Evolutionary conservation across 192 early-diverging fungal genomes (phyloP), one percentile per base, ranked within the genome.

Genomic region (Linderina pennispora): DNA sequence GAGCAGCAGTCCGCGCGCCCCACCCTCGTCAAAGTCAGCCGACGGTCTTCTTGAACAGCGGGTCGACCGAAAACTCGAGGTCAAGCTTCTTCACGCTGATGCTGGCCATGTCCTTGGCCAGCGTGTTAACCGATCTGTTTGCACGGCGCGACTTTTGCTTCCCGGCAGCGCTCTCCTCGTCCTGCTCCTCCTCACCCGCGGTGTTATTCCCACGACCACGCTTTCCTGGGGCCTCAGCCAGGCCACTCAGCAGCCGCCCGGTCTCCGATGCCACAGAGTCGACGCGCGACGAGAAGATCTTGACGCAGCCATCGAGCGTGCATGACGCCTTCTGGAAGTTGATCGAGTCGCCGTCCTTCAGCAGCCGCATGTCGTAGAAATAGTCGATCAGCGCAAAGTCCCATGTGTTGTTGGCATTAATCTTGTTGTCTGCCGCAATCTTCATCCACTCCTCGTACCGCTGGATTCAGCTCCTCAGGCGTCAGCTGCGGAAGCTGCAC

Each of bases 251-350:
- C 24, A 98, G 77, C 59, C 87, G 86, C 22, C 85, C 89, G 1
- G 92, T 91, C 55, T 98, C 95, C 3, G 85, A 76, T 8, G 94
- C 92, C 9, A 94, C 92, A 3, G 92, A 94, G 63, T 98, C 93
- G n/a, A 98, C 92, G 33, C 95, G 81, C 14, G 89, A 92, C 0
- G 91, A 86, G 64, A 95, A 98, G 51, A 98, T 89, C 72, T 97
- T 98, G 45, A 98, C 87, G 53, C 92, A 96, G 11, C 91, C 93
- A 62, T 96, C 93, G 36, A 98, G 65, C 9, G 93, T 98, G 57
- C 88, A 93, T 31, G 95, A 98, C 16, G 95, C 95, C 51, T 89
- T 94, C 56, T 96, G 93, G 58, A 98, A 98, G 67, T 98, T 98
- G 72, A 98, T 95, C 10, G 91, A 88, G 74, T 94, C 89, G 21